Percentiles rank a stretch among this genome's conserved stretches.
Conservation (phyloP, 2,329 filamentous ascomycete genomes). For the Zymoseptoria brevis region DNA sequence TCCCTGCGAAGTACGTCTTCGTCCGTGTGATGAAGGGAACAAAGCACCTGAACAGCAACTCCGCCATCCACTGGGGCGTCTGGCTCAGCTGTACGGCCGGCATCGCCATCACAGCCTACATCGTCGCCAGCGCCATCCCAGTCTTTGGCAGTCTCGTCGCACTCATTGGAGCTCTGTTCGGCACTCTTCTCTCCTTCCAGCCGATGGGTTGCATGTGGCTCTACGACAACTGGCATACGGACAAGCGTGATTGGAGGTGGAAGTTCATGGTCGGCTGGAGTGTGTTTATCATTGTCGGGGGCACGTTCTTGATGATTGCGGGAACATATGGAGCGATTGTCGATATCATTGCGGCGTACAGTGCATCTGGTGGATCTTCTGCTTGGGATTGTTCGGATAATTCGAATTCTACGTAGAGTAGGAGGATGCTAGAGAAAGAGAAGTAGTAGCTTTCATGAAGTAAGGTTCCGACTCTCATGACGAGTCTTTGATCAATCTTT, state of each 20-base stretch:
- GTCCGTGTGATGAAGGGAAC: constrained; percentile 16
- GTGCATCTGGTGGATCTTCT: constrained; percentile 1
- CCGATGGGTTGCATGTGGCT: constrained; percentile 39
- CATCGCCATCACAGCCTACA: constrained; percentile 17
- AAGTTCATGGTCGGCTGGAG: constrained; percentile 15
- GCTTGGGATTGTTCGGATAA: constrained; percentile 3
- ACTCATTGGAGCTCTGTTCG: constrained; percentile 21
- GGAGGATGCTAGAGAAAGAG: neutral
- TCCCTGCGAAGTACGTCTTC: constrained; percentile 21
- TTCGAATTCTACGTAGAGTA: constrained; percentile 5
- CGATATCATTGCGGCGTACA: constrained; percentile 34
- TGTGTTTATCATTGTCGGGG: constrained; percentile 31
- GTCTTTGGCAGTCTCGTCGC: constrained; percentile 20
- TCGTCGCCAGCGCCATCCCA: constrained; percentile 23
- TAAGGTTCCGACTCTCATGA: neutral
- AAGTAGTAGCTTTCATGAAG: neutral
- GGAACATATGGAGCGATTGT: constrained; percentile 41
- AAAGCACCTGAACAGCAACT: constrained; percentile 14
- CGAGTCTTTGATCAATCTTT: neutral
- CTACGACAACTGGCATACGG: constrained; percentile 34
- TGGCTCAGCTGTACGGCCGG: constrained; percentile 15
- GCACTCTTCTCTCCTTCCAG: constrained; percentile 19
- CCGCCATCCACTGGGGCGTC: constrained; percentile 11
- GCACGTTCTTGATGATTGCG: constrained; percentile 37
- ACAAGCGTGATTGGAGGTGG: constrained; percentile 14